A percentile compares a stretch with the other conserved stretches of the same genome.
Conservation (phyloP, 768 basidiomycete genomes). For the Chalciporus chontae region DNA sequence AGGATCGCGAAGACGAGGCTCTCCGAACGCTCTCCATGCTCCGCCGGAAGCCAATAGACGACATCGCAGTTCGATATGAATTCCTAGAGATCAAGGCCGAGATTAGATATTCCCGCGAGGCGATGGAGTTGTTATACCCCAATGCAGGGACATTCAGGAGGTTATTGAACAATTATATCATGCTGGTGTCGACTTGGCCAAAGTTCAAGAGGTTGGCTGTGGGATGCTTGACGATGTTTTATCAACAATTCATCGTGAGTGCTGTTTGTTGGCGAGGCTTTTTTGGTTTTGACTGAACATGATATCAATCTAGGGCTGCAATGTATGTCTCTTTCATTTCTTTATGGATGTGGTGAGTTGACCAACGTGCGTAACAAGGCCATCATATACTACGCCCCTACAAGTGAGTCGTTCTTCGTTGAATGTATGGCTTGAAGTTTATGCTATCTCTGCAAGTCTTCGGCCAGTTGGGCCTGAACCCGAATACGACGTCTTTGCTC, state of each 20-base stretch:
- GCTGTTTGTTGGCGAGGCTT: background rate
- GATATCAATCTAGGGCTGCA: conserved; percentile 20
- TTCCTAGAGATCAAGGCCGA: conserved; percentile 40
- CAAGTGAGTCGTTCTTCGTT: background rate
- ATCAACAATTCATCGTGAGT: conserved; percentile 32
- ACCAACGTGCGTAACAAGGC: conserved; percentile 16
- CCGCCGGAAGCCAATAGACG: conserved; percentile 31
- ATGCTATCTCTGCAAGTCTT: conserved; percentile 31
- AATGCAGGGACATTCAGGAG: conserved; percentile 18
- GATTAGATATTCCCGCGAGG: conserved; percentile 25
- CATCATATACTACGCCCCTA: conserved; percentile 27
- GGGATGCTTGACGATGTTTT: conserved; percentile 31
- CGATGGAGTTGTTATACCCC: conserved; percentile 16
- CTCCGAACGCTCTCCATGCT: conserved; percentile 32
- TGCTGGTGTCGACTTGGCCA: conserved; percentile 26
- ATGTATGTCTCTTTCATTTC: conserved; percentile 15
- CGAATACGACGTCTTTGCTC: conserved; percentile 38
- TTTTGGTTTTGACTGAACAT: background rate
- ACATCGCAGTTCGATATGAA: conserved; percentile 35
- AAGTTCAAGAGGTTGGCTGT: conserved; percentile 30
- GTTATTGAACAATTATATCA: conserved; percentile 22
- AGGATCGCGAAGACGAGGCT: conserved; percentile 36
- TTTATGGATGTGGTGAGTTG: background rate
- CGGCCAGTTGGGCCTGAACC: conserved; percentile 37
- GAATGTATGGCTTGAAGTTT: conserved; percentile 3